Conservation (phyloP, 208 protist genomes). For the Leishmania arabica region DNA sequence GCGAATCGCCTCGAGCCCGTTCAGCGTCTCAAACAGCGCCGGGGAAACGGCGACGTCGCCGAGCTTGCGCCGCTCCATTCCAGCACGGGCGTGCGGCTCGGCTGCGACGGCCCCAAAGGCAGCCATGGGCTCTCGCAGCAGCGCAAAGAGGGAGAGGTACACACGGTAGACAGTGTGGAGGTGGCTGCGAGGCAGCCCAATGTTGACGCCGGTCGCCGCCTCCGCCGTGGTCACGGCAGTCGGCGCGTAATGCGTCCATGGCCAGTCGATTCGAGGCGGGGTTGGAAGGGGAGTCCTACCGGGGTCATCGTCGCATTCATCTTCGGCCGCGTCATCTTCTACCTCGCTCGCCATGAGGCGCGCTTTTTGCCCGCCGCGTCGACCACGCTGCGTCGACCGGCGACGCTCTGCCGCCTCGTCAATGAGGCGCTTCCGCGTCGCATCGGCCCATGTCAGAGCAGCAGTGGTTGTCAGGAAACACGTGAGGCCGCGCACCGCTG, state of each 20-base stretch:
- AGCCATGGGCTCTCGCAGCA: constrained; percentile 77
- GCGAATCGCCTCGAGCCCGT: constrained; percentile 60
- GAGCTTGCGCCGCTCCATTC: constrained; percentile 57
- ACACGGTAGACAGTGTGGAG: constrained; percentile 82
- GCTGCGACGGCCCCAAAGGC: constrained; percentile 34
- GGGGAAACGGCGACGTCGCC: constrained; percentile 54
- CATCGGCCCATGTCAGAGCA: constrained; percentile 49
- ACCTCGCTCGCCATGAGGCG: constrained; percentile 16
- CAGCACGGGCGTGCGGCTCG: constrained; percentile 32
- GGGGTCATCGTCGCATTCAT: constrained; percentile 22
- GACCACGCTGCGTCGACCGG: background rate
- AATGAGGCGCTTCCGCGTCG: constrained; percentile 22
- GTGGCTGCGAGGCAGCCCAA: constrained; percentile 73
- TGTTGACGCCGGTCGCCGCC: background rate
- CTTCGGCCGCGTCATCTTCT: constrained; percentile 9
- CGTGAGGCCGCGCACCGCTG: constrained; percentile 59
- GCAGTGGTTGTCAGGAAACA: constrained; percentile 68
- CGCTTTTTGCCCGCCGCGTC: background rate
- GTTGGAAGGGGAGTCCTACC: constrained; percentile 13
- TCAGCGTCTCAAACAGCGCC: constrained; percentile 50
- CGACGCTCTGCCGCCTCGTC: constrained; percentile 28
- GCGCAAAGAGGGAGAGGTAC: constrained; percentile 70
- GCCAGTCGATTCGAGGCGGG: constrained; percentile 33
- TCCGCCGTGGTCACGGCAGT: background rate
- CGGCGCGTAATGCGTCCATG: constrained; percentile 31